A percentile compares a stretch with the other conserved stretches of the same genome.
Conservation (phyloP, 2,329 filamentous ascomycete species). For the Neonectria coccinea region DNA sequence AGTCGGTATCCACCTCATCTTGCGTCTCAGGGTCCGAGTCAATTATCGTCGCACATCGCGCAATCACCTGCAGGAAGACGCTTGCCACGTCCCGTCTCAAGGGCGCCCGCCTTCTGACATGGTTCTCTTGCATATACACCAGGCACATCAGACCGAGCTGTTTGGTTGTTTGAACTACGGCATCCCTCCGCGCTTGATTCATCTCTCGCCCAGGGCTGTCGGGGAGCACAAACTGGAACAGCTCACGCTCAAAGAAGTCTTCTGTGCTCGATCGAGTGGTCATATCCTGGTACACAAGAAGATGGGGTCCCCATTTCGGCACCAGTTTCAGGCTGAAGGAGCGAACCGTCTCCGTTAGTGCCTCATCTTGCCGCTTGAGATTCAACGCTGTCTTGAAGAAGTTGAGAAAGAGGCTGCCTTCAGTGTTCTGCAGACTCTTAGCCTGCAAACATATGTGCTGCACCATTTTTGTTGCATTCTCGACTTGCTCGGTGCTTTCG, state of each 20-base stretch:
- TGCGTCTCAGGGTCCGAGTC: constrained; percentile 46
- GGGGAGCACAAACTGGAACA: constrained; percentile 54
- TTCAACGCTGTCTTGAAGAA: constrained; percentile 52
- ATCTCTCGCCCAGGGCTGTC: constrained; percentile 43
- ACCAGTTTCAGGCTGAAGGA: constrained; percentile 43
- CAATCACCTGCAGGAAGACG: constrained; percentile 57
- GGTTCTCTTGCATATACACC: constrained; percentile 59
- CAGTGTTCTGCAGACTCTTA: constrained; percentile 57
- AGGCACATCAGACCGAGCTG: constrained; percentile 61
- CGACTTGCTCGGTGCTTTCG: constrained; percentile 51
- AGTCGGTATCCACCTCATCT: constrained; percentile 48
- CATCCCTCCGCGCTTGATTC: constrained; percentile 44
- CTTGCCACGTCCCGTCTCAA: constrained; percentile 58
- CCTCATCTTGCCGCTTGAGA: constrained; percentile 46
- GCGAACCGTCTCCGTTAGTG: constrained; percentile 37
- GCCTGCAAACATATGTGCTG: constrained; percentile 59
- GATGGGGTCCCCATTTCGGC: constrained; percentile 63
- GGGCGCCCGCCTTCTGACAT: constrained; percentile 55
- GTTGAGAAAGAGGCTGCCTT: constrained; percentile 62
- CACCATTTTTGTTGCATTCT: constrained; percentile 55
- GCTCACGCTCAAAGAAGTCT: constrained; percentile 56
- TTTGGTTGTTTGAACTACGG: constrained; percentile 42
- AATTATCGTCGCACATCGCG: constrained; percentile 57
- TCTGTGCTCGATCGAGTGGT: constrained; percentile 57
- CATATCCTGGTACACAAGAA: constrained; percentile 61